phyloP scores from a whole-genome alignment of 192 early-diverging fungal species.

The Entomortierella beljakovae region DNA sequence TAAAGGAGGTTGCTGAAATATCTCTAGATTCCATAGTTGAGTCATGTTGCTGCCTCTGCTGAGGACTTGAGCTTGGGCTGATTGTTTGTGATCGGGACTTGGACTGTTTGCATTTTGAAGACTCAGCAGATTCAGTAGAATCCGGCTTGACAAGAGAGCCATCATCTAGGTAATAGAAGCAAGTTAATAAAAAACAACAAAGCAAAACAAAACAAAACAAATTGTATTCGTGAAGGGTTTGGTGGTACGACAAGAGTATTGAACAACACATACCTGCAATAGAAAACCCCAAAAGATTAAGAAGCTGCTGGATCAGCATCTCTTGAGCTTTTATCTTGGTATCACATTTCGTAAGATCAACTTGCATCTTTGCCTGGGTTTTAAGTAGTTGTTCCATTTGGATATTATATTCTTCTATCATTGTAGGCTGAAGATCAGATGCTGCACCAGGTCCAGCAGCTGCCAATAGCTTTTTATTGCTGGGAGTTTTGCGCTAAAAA shows the following conservation, averaged over 20 bases:
- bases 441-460: not conserved
- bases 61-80: slow-evolving; percentile 11
- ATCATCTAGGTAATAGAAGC: slow-evolving; percentile 12
- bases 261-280: slow-evolving; percentile 40
- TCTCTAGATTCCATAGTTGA: not conserved
- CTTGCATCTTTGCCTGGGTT: slow-evolving; percentile 56
- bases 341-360: slow-evolving; percentile 57
- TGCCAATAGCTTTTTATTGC: slow-evolving; percentile 37
- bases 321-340: slow-evolving; percentile 62
- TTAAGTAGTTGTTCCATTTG: slow-evolving; percentile 56
- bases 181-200: slow-evolving; percentile 4
- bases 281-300: slow-evolving; percentile 50
- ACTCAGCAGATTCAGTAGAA: not conserved
- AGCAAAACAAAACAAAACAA: not conserved
- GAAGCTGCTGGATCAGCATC: slow-evolving; percentile 56
- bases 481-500: slow-evolving; percentile 54
- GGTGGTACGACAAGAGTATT: no score
- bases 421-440: slow-evolving; percentile 12
- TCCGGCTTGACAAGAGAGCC: slow-evolving; percentile 12
- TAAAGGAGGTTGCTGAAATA: not conserved
- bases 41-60: slow-evolving; percentile 18
- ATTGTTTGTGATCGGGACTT: slow-evolving; percentile 5
- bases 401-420: slow-evolving; percentile 50
- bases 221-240: no score
- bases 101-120: not conserved